Base-by-base conservation (phyloP, 208 protist species). In the Crithidia acanthocephali region DNA sequence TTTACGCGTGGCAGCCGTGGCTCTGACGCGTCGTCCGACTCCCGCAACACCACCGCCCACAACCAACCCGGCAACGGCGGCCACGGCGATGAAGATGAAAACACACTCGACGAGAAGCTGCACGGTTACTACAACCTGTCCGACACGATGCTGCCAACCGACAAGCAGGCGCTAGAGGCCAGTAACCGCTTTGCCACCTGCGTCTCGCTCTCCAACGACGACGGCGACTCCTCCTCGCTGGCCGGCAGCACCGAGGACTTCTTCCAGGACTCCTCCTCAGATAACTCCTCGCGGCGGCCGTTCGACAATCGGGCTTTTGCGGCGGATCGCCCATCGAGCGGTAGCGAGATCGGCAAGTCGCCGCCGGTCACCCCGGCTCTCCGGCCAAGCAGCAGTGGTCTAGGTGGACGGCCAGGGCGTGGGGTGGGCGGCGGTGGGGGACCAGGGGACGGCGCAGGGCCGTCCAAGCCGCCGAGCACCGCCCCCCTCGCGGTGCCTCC, bases 131-230 rank as follows among this genome's bases (percentile, higher is more conserved):
- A 45, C 2, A 76, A 60, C 13, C 27, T 69, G 30, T 76, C 77
- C 8, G 51, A 50, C 9, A 68, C 67, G 23, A 30, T 66, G 30
- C 6, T 23, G 2, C 16, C 44, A 20, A 37, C 35, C 2, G 67
- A 66, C 30, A 71, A 56, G 32, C 47, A 65, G 2, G 50, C 35
- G 23, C 16, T 52, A 10, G 69, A 69, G 55, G 37, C 47, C 44
- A 70, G 69, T 37, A 69, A 77, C 23, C 47, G 73, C 32, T 87
- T 87, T 42, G 78, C 37, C n/a, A 81, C 82, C 35, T 87, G 82
- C 45, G 44, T 77, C 2, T 81, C 78, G 20, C 64, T 48, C n/a
- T 50, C 74, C 22, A 62, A 58, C 9, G 16, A 33, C 22, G 15
- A 45, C 9, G 16, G 25, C 18, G 9, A 33, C 27, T 64, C 62